Evolutionary conservation across 2,329 filamentous ascomycete genomes (phyloP).

Genomic region (Huntiella omanensis): DNA sequence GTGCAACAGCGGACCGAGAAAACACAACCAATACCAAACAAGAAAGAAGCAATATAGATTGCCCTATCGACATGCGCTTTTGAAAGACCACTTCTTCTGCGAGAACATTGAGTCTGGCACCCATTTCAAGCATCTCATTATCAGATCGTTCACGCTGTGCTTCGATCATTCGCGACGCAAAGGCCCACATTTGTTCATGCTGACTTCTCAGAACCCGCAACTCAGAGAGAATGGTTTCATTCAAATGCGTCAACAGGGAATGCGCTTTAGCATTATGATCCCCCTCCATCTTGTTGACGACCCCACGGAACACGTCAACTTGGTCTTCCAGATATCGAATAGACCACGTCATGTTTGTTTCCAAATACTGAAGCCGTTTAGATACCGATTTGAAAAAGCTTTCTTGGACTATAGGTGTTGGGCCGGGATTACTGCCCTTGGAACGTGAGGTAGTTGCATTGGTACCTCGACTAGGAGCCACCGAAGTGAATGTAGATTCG

Average conservation of each 20-base stretch:
- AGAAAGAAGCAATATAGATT: constrained; percentile 69
- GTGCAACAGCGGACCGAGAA: constrained; percentile 22
- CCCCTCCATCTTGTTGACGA: constrained; percentile 71
- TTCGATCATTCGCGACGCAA: constrained; percentile 79
- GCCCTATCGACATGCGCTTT: constrained; percentile 85
- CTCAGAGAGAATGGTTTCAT: constrained; percentile 69
- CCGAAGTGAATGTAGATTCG: too few species aligned
- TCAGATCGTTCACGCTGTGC: constrained; percentile 71
- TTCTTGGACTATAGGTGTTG: constrained; percentile 77
- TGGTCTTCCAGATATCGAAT: constrained; percentile 95
- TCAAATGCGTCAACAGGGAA: constrained; percentile 66
- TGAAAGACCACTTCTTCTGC: constrained; percentile 81
- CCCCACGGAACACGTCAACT: constrained; percentile 73
- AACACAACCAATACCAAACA: constrained; percentile 83
- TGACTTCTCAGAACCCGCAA: constrained; percentile 59
- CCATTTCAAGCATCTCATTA: constrained; percentile 66
- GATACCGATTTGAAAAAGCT: constrained; percentile 95
- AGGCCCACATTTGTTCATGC: constrained; percentile 95
- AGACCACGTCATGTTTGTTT: constrained; percentile 81
- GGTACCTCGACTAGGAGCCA: too few species aligned
- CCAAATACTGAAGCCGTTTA: constrained; percentile 77
- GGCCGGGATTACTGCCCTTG: constrained; percentile 18
- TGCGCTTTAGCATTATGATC: constrained; percentile 71
- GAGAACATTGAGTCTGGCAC: constrained; percentile 61
- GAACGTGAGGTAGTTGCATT: background rate